Evolutionary conservation across 257 asterid genomes (phyloP).

Genomic region (Forsythia viridissima): DNA sequence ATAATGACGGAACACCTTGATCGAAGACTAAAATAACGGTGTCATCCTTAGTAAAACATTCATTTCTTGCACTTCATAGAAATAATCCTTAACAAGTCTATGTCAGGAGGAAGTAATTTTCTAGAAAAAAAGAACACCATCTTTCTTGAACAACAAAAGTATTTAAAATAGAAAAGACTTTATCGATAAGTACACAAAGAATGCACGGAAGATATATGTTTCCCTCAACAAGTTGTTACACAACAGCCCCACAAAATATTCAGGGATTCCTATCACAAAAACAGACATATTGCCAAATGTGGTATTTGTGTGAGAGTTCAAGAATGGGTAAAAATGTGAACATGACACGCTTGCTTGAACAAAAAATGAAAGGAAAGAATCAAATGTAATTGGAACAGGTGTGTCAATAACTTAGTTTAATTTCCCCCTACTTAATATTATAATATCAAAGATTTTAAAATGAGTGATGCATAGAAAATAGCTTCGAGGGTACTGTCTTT

Average conservation of each 20-base stretch:
- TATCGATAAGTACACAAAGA: neutral
- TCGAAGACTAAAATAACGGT: neutral
- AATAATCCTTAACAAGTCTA: neutral
- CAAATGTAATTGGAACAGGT: neutral
- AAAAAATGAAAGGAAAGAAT: neutral
- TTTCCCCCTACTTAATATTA: neutral
- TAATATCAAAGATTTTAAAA: neutral
- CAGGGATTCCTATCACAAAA: neutral
- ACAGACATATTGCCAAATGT: neutral
- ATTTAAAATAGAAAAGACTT: neutral
- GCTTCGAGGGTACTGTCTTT: neutral
- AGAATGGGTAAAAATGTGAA: neutral
- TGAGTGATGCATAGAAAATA: neutral
- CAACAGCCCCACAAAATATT: neutral
- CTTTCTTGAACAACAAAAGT: neutral
- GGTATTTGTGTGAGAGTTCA: neutral
- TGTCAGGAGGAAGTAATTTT: neutral
- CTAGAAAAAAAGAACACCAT: neutral
- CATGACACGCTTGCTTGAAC: neutral
- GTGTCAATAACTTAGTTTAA: neutral
- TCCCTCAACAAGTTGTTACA: neutral
- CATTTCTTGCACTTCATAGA: neutral
- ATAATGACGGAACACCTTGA: neutral
- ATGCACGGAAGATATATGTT: neutral
- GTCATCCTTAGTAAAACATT: too few relatives aligned